phyloP scores from a whole-genome alignment of 164 flowering plant genomes.

The Chimonanthus praecox region DNA sequence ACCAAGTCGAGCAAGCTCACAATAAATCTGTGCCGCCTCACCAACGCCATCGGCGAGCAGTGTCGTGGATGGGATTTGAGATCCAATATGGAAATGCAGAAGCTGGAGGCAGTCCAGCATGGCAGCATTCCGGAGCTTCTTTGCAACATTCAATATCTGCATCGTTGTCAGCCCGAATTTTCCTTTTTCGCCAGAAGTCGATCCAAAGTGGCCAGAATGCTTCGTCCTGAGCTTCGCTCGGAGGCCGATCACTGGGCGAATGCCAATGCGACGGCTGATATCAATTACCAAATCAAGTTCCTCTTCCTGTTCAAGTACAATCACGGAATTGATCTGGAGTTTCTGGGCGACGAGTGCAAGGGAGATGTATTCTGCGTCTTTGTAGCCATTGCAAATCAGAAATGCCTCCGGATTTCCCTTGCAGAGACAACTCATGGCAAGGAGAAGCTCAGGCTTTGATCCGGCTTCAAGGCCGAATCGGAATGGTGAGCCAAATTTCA shows the following conservation, averaged over 20 bases:
- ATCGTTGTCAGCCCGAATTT: constrained; percentile 82
- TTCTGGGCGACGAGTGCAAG: constrained; percentile 75
- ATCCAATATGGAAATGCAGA: constrained; percentile 94
- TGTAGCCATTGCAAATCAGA: constrained; percentile 88
- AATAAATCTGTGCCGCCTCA: constrained; percentile 90
- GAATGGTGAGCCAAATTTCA: constrained; percentile 59
- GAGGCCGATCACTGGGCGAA: constrained; percentile 74
- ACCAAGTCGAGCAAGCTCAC: constrained; percentile 87
- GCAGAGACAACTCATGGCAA: constrained; percentile 89
- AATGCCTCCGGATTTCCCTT: constrained; percentile 76
- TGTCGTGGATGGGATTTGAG: constrained; percentile 84
- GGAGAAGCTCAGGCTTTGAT: constrained; percentile 93
- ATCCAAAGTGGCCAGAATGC: constrained; percentile 96
- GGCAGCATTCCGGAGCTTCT: constrained; percentile 49
- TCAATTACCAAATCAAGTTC: constrained; percentile 84
- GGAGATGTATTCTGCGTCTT: constrained; percentile 82
- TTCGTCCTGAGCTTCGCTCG: constrained; percentile 90
- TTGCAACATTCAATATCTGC: constrained; percentile 70
- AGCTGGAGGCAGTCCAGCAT: constrained; percentile 88
- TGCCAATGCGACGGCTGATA: constrained; percentile 45
- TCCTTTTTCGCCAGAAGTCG: constrained; percentile 96
- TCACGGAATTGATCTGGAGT: constrained; percentile 63
- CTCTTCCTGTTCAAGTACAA: constrained; percentile 94
- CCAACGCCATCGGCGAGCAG: constrained; percentile 73
- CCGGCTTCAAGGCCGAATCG: constrained; percentile 98